Evolutionary conservation across 306 rosid species (phyloP).

Genomic region (Adenanthera pavonina): DNA sequence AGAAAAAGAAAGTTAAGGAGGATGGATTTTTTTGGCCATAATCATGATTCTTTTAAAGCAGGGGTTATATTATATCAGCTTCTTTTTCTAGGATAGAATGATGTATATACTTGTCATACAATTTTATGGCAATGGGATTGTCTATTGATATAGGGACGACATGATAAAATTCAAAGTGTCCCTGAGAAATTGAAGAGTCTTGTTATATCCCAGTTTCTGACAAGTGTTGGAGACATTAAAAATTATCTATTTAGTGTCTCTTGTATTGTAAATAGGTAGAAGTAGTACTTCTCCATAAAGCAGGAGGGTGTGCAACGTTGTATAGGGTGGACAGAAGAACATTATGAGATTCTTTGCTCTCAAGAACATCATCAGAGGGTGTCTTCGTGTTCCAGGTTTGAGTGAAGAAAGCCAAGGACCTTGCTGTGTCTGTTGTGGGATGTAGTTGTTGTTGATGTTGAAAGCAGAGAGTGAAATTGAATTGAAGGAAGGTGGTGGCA

Average conservation of each 20-base stretch:
- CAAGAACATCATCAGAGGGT: background rate
- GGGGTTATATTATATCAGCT: background rate
- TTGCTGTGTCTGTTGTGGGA: conserved; percentile 26
- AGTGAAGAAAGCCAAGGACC: background rate
- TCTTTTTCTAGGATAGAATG: conserved; percentile 27
- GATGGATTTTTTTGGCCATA: conserved; percentile 24
- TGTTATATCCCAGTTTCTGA: background rate
- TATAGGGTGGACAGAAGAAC: conserved; percentile 28
- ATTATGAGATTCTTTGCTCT: conserved; percentile 51
- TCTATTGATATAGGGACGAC: background rate
- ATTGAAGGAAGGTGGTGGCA: conserved; percentile 24
- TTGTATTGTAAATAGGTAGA: background rate
- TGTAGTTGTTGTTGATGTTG: conserved; percentile 48
- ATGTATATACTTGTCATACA: conserved; percentile 34
- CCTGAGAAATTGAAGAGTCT: background rate
- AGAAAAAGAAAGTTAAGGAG: background rate
- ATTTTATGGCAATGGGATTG: conserved; percentile 37
- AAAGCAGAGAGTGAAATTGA: conserved; percentile 24
- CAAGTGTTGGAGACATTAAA: background rate
- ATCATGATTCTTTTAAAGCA: conserved; percentile 32
- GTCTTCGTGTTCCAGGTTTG: conserved; percentile 27
- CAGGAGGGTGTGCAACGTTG: background rate
- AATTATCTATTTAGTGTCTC: background rate
- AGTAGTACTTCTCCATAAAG: background rate
- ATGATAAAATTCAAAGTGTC: background rate